Evolutionary conservation across 257 asterid genomes (phyloP), one percentile per base, ranked within the genome.

Genomic region (Primulina huaijiensis): DNA sequence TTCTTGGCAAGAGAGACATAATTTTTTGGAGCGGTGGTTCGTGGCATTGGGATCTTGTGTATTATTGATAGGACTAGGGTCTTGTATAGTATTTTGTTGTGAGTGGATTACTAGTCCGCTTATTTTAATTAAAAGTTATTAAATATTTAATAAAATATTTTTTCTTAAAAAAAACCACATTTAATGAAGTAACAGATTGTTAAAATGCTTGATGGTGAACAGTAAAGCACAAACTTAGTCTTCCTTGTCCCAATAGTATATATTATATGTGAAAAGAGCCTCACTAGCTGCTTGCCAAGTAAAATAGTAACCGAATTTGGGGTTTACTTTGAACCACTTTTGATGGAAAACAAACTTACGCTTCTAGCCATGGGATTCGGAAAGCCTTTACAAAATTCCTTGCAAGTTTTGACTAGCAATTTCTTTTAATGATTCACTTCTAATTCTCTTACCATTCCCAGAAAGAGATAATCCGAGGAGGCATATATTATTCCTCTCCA

Each of bases 231-330:
- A 34, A 0, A 25, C 71, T 55, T 55, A 1, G 30, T 52, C 40
- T 19, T 62, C 66, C 70, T n/a, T 30, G 61, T 68, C 40, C 75
- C 55, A 1, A 23, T 27, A 66, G 57, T 35, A 37, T 72, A 53
- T 38, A 38, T 23, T 38, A 43, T 60, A 50, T 57, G 6, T 56
- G 30, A 23, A 64, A 68, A 69, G 40, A 37, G 68, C 63, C 60
- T 70, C 66, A 17, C 57, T 56, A 19, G 67, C 69, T 75, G 38
- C 46, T 21, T 30, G 17, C 23, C 5, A 40, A 29, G 60, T 46
- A 56, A 50, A 62, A 62, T 43, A 29, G 16, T n/a, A 43, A 30
- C 20, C 46, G 27, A 6, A 38, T 60, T 43, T 43, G 53, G 5
- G 16, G 34, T n/a, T 61, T 17, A 8, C 61, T 8, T 4, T 21